phyloP scores from a whole-genome alignment of 768 basidiomycete genomes.

The Dioszegia crocea region DNA sequence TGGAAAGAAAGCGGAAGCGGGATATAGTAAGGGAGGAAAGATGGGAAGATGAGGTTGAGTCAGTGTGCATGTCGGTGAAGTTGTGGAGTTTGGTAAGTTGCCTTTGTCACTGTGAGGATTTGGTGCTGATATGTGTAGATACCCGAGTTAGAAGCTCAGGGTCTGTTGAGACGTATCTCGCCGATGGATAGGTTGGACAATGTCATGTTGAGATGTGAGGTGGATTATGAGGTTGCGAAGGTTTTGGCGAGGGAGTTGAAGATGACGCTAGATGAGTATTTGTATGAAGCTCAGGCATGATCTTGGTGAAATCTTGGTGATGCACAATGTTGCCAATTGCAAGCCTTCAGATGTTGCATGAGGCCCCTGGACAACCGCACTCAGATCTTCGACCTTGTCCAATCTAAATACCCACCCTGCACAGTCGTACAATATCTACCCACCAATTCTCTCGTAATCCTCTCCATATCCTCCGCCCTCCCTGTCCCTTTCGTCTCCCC shows the following conservation, averaged over 20 bases:
- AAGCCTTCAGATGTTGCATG: too few relatives aligned
- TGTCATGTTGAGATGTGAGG: conserved; percentile 44
- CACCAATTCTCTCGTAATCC: conserved; percentile 75
- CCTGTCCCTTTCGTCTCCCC: conserved; percentile 54
- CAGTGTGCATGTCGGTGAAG: conserved; percentile 55
- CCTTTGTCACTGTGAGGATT: not conserved
- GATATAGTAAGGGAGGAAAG: conserved; percentile 70
- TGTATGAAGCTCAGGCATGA: conserved; percentile 31
- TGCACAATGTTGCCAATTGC: too few relatives aligned
- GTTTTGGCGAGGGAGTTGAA: conserved; percentile 32
- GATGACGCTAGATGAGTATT: conserved; percentile 39
- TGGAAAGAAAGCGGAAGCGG: conserved; percentile 72
- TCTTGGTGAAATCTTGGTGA: not conserved
- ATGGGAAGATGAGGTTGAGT: conserved; percentile 80
- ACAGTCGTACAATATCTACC: conserved; percentile 53
- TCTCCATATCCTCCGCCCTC: conserved; percentile 53
- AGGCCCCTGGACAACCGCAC: too few relatives aligned
- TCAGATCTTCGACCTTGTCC: conserved; percentile 17
- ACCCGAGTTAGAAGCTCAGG: conserved; percentile 47
- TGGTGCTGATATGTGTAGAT: conserved; percentile 45
- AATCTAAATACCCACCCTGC: conserved; percentile 41
- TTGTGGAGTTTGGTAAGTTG: conserved; percentile 80
- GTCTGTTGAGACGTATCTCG: conserved; percentile 36
- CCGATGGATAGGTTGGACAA: conserved; percentile 45
- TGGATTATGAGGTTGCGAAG: conserved; percentile 36